Evolutionary conservation across 1,284 basidiomycete genomes (phyloP), one percentile per base, ranked within the genome.

Genomic region (Irpex rosettiformis): DNA sequence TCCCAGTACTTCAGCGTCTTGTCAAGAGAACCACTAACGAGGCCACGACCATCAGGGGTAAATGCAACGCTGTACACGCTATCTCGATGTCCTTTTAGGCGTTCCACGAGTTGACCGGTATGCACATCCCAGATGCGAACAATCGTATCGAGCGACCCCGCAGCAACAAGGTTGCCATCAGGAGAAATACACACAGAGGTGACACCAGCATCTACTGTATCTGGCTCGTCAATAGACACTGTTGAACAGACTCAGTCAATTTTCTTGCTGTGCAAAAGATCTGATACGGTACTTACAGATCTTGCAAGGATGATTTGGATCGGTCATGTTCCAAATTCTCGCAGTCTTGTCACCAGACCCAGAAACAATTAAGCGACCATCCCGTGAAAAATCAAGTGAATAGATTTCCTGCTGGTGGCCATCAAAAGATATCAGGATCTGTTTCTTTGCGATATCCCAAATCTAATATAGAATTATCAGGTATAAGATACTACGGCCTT

Each of bases 361-460:
- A 13, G 87, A 90, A 25, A 92, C 89, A 64, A 94, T 85, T 66
- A 89, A 80, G 21, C 84, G 76, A 1, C 92, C 92, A 67, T 93
- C 88, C 18, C 79, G 78, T 4, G 88, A 89, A 71, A 91, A 94
- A 69, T 91, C 89, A 65, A 94, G 83, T 21, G 90, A 91, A 75
- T 94, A 95, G 67, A 95, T 93, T 72, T 94, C 92, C 70, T 91
- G 89, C 70, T 86, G 84, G 72, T 94, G 92, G 1, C 92, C 93
- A 61, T 87, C 83, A 67, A 94, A 90, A 10, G 88, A 75, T 64
- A 83, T 84, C 57, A 82, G 77, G 67, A 93, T 88, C 25, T 79
- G 78, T 65, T 86, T 84, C 67, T 84, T 84, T 27, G 79, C 78
- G 65, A 94, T 91, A 70, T 94, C 90, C 93, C 93, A 94, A 67